Conservation (phyloP, 2,329 filamentous ascomycete genomes). For the Fusarium sp. region DNA sequence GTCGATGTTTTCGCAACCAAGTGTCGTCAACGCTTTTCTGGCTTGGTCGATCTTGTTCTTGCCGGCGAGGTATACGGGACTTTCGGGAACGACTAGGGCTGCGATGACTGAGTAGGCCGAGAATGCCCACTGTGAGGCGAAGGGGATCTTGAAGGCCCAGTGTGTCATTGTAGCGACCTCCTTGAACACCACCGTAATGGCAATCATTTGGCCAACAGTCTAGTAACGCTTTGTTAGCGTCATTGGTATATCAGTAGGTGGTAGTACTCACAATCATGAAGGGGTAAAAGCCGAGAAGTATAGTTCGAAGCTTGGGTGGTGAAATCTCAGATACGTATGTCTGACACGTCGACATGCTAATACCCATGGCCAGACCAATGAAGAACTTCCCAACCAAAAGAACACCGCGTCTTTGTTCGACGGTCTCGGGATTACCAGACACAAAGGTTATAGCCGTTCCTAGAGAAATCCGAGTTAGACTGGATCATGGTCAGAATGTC, state of each 20-base stretch:
- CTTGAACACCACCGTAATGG: neutral
- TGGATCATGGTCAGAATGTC: too few relatives aligned
- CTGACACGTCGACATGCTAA: neutral
- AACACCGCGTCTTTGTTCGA: neutral
- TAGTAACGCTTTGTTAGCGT: neutral
- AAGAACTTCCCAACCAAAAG: neutral
- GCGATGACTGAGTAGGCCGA: neutral
- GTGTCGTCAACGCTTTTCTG: neutral
- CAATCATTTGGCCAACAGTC: neutral
- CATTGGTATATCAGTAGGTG: rapidly evolving
- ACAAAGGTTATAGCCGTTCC: neutral
- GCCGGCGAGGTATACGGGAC: neutral
- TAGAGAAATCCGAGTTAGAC: neutral
- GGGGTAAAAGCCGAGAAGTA: neutral
- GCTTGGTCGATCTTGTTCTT: neutral
- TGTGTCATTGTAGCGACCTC: neutral
- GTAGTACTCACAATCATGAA: neutral
- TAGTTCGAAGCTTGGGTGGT: neutral
- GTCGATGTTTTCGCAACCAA: neutral
- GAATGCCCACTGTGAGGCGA: neutral
- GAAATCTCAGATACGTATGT: neutral
- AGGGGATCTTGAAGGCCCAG: neutral
- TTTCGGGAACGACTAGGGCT: neutral
- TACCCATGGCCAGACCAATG: neutral
- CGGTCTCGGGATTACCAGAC: neutral